These are phyloP conservation scores for Aspergillus intermedius DNA, from an alignment of 2,329 filamentous ascomycete genomes.

Conservation along the genomic window DNA sequence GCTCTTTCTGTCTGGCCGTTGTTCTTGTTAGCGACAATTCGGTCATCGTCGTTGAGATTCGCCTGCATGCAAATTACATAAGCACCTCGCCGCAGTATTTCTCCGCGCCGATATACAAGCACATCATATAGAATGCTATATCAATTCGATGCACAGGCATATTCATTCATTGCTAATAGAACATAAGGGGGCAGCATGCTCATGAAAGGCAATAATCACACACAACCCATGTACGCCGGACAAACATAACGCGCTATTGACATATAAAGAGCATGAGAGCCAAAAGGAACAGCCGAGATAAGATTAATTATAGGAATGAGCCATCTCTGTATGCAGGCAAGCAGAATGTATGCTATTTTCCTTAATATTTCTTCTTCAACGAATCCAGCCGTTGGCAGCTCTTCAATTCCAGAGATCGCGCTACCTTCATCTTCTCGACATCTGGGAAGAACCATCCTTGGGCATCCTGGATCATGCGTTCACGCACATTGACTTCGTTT, in stretches of 20 bases:
- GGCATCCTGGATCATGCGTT: slow-evolving; percentile 66
- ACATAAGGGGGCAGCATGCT: background rate
- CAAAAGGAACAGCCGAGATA: slow-evolving; percentile 3
- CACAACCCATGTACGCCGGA: slow-evolving; percentile 10
- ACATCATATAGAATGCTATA: background rate
- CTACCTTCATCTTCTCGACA: slow-evolving; percentile 67
- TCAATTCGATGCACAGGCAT: slow-evolving; percentile 8
- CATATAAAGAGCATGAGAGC: slow-evolving; percentile 5
- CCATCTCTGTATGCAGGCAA: background rate
- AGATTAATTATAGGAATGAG: slow-evolving; percentile 7
- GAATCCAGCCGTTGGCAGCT: slow-evolving; percentile 52
- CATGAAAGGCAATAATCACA: slow-evolving; percentile 1
- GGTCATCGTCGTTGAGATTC: slow-evolving; percentile 28
- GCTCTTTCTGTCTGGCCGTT: background rate
- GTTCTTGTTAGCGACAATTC: slow-evolving; percentile 17
- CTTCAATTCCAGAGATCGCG: slow-evolving; percentile 55
- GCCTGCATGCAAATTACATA: slow-evolving; percentile 15
- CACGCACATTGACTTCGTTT: slow-evolving; percentile 59
- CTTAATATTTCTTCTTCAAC: slow-evolving; percentile 37
- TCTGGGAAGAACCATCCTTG: slow-evolving; percentile 85
- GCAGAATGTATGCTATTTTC: slow-evolving; percentile 2
- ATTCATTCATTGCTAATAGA: slow-evolving; percentile 8
- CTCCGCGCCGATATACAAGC: background rate
- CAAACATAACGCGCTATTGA: slow-evolving; percentile 9
- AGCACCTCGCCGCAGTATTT: slow-evolving; percentile 5